Percentiles rank a stretch among this genome's conserved stretches.
phyloP scores from a whole-genome alignment of 2,329 filamentous ascomycete species.

The Exophiala sideris region DNA sequence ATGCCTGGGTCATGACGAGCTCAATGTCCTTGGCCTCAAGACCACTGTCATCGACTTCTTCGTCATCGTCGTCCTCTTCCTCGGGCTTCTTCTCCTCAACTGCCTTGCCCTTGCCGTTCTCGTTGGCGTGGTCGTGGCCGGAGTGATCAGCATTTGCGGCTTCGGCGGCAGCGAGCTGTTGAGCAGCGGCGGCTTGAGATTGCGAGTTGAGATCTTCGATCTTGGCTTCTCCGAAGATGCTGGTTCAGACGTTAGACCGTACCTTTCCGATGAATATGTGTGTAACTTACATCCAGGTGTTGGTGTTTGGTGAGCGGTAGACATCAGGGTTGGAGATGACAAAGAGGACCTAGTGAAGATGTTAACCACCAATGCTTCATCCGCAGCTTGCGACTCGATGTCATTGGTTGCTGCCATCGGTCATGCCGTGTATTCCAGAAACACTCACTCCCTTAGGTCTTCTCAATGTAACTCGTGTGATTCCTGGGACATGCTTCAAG shows the following conservation, averaged over 20 bases:
- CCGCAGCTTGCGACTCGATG: no score
- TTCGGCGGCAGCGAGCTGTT: slow-evolving; percentile 83
- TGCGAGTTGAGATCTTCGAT: slow-evolving; percentile 99
- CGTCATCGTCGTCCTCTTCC: slow-evolving; percentile 85
- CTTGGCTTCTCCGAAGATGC: slow-evolving; percentile 99
- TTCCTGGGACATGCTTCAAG: slow-evolving; percentile 91
- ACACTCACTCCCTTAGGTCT: slow-evolving; percentile 95
- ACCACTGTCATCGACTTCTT: slow-evolving; percentile 91
- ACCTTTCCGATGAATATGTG: neutral
- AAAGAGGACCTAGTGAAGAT: slow-evolving; percentile 76
- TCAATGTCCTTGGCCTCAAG: slow-evolving; percentile 99
- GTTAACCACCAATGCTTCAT: slow-evolving; percentile 3
- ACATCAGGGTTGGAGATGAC: slow-evolving; percentile 99
- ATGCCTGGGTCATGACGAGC: slow-evolving; percentile 97
- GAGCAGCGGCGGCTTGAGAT: slow-evolving; percentile 90
- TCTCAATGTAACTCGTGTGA: slow-evolving; percentile 95
- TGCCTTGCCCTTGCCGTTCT: slow-evolving; percentile 67
- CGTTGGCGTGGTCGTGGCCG: slow-evolving; percentile 52
- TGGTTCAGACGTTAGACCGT: slow-evolving; percentile 39
- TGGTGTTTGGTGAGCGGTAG: slow-evolving; percentile 98
- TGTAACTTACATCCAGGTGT: slow-evolving; percentile 92
- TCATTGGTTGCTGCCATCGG: no score
- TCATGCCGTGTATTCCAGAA: no score
- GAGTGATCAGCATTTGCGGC: slow-evolving; percentile 55
- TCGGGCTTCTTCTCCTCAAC: slow-evolving; percentile 62